phyloP scores from a whole-genome alignment of 371 early-diverging fungal species.

The Actinomortierella wolfii region DNA sequence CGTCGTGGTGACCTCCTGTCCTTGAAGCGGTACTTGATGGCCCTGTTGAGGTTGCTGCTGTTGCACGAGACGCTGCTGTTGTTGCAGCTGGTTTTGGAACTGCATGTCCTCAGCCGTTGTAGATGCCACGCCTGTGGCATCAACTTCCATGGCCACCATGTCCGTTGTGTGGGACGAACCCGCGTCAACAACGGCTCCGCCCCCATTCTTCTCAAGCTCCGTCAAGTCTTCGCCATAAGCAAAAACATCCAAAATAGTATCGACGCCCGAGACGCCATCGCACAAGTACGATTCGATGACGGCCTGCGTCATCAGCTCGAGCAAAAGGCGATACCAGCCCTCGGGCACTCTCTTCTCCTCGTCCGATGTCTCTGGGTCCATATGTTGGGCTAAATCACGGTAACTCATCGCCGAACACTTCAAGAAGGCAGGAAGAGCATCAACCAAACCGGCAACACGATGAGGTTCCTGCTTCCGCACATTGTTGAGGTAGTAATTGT shows the following conservation, averaged over 20 bases:
- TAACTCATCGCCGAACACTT: conserved; percentile 60
- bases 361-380: conserved; percentile 10
- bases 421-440: conserved; percentile 62
- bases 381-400: conserved; percentile 29
- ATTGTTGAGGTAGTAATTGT: conserved; percentile 19
- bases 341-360: conserved; percentile 51
- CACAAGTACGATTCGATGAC: conserved; percentile 66
- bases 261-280: conserved; percentile 56
- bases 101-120: no score
- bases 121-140: no score
- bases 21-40: background rate
- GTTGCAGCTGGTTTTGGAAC: no score
- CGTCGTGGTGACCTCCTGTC: conserved; percentile 7
- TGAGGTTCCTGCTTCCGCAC: conserved; percentile 13
- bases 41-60: conserved; percentile 6
- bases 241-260: conserved; percentile 62
- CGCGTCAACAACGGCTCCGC: conserved; percentile 3
- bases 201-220: conserved; percentile 45
- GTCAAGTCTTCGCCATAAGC: conserved; percentile 64
- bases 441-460: conserved; percentile 51
- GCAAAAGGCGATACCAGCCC: conserved; percentile 62
- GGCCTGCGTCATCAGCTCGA: conserved; percentile 65
- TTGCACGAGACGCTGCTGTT: conserved; percentile 8
- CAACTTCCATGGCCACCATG: no score
- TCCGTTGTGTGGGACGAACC: background rate